Percentiles rank a stretch among this genome's conserved stretches.
Conservation (phyloP, 768 basidiomycete genomes). For the Leucosporidium creatinivorum region DNA sequence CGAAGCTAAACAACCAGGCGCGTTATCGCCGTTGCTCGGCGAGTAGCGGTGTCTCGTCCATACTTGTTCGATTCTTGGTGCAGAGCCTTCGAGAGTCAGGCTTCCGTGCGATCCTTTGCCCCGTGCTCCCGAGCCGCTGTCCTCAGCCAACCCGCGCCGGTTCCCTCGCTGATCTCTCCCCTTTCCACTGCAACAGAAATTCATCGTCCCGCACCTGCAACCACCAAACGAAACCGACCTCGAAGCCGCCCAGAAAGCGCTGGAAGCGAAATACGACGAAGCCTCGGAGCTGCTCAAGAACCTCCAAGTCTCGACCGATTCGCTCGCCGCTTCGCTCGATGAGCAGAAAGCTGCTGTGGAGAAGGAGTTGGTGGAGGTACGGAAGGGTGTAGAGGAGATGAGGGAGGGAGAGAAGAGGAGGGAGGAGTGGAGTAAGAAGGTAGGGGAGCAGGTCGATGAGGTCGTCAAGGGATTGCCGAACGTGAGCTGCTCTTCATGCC, state of each 20-base stretch:
- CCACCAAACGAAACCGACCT: slow-evolving; percentile 84
- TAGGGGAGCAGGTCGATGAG: slow-evolving; percentile 86
- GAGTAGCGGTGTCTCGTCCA: too few relatives aligned
- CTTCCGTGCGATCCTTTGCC: too few relatives aligned
- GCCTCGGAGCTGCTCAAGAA: slow-evolving; percentile 72
- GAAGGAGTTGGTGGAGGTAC: slow-evolving; percentile 63
- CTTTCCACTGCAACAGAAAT: slow-evolving; percentile 56
- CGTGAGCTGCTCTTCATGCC: slow-evolving; percentile 48
- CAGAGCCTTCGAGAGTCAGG: too few relatives aligned
- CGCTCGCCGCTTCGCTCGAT: slow-evolving; percentile 65
- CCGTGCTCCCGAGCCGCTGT: too few relatives aligned
- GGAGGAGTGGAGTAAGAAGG: slow-evolving; percentile 69
- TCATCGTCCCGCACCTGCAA: slow-evolving; percentile 77
- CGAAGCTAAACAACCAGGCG: too few relatives aligned
- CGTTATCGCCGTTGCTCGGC: too few relatives aligned
- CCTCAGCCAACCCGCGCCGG: too few relatives aligned
- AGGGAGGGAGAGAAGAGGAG: slow-evolving; percentile 67
- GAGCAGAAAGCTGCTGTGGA: slow-evolving; percentile 68
- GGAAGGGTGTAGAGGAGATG: slow-evolving; percentile 64
- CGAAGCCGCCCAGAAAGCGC: slow-evolving; percentile 73
- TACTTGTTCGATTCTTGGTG: too few relatives aligned
- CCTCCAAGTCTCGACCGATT: slow-evolving; percentile 67
- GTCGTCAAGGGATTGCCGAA: slow-evolving; percentile 83
- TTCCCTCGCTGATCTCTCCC: background rate
- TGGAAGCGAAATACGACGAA: slow-evolving; percentile 82